Evolutionary conservation across 345 rosid genomes (phyloP).

Genomic region (Lumnitzera littorea): DNA sequence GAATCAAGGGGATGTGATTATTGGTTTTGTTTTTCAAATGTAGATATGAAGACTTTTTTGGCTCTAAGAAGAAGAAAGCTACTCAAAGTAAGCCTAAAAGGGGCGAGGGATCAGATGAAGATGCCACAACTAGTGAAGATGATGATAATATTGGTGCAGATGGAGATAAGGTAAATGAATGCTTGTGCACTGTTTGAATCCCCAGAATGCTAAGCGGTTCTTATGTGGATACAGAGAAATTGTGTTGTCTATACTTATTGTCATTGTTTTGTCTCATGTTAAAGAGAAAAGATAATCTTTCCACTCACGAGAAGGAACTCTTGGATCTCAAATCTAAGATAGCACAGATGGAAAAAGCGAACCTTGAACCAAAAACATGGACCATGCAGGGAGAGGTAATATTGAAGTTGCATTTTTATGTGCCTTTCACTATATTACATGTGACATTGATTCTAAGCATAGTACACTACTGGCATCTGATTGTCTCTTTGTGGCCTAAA

Average conservation of each 20-base stretch:
- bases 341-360: slow-evolving; percentile 75
- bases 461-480: not conserved
- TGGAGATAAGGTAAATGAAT: slow-evolving; percentile 24
- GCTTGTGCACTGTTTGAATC: not conserved
- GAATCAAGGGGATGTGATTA: not conserved
- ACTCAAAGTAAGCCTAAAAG: slow-evolving; percentile 24
- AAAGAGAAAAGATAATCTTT: slow-evolving; percentile 48
- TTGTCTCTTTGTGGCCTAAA: slow-evolving; percentile 1
- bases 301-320: slow-evolving; percentile 74
- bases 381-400: slow-evolving; percentile 97
- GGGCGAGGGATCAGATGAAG: slow-evolving; percentile 28
- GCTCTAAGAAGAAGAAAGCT: slow-evolving; percentile 35
- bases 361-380: slow-evolving; percentile 86
- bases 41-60: slow-evolving; percentile 87
- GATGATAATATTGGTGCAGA: slow-evolving; percentile 12
- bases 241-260: not conserved
- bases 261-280: slow-evolving; percentile 4
- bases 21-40: not conserved
- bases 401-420: not conserved
- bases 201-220: no score
- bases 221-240: no score
- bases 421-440: no score
- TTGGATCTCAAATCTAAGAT: slow-evolving; percentile 53
- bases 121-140: slow-evolving; percentile 28
- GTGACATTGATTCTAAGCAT: not conserved